A percentile compares a stretch with the other conserved stretches of the same genome.
These are phyloP conservation scores for Cyclotella choctawhatcheeana DNA, from an alignment of 108 stramenopile genomes.

Conservation along the genomic window DNA sequence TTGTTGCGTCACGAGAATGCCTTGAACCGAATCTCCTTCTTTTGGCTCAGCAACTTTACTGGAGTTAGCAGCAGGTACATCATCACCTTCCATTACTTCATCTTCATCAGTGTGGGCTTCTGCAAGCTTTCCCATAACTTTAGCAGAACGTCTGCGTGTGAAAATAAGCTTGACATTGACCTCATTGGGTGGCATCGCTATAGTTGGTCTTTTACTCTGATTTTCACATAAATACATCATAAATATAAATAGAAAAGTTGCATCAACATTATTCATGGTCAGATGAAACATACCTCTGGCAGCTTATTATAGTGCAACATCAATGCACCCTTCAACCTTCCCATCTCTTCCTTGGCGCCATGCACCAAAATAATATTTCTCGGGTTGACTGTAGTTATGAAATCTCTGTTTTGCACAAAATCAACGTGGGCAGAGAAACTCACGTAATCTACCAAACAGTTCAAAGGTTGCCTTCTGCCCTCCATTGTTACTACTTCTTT, in stretches of 20 bases:
- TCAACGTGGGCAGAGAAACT: conserved; percentile 99
- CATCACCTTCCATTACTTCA: conserved; percentile 24
- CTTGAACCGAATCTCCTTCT: conserved; percentile 76
- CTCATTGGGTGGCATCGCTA: conserved; percentile 89
- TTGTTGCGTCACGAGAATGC: conserved; percentile 88
- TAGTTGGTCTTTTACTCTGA: conserved; percentile 82
- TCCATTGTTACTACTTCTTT: conserved; percentile 96
- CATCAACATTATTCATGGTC: background rate
- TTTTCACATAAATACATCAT: background rate
- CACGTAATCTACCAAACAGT: conserved; percentile 95
- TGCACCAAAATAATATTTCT: conserved; percentile 97
- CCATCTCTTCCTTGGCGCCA: conserved; percentile 98
- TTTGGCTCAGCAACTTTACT: conserved; percentile 34
- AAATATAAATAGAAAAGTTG: too few species aligned
- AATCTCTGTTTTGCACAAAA: conserved; percentile 93
- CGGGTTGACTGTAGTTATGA: conserved; percentile 89
- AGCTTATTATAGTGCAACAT: conserved; percentile 80
- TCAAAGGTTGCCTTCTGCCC: conserved; percentile 89
- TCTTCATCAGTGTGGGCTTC: conserved; percentile 36
- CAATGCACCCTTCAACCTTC: conserved; percentile 85
- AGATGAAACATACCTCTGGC: conserved; percentile 63
- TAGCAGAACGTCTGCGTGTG: conserved; percentile 86
- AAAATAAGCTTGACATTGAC: conserved; percentile 88
- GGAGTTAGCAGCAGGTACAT: conserved; percentile 5
- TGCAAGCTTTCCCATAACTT: conserved; percentile 89